phyloP scores from a whole-genome alignment of 352 stramenopile genomes.

The Halophytophthora polymorphica region DNA sequence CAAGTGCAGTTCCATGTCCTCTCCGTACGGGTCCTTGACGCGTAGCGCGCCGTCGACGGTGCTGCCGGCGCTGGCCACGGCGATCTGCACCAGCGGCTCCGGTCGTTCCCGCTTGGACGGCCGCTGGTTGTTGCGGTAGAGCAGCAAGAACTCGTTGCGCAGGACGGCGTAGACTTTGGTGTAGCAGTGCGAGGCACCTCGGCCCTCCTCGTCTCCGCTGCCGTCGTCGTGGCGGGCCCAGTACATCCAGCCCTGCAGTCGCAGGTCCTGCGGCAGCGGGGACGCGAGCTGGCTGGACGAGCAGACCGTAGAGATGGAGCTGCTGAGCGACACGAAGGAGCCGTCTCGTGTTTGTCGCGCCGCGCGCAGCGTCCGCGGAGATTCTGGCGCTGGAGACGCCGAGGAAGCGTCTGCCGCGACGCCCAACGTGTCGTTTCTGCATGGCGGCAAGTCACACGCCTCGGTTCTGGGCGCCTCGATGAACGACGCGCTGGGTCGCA shows the following conservation, averaged over 20 bases:
- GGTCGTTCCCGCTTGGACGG: conserved; percentile 32
- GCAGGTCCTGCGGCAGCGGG: conserved; percentile 29
- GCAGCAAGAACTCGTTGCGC: conserved; percentile 64
- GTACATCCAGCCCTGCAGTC: conserved; percentile 73
- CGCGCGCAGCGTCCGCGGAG: conserved; percentile 7
- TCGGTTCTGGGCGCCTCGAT: conserved; percentile 3
- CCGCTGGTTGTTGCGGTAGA: conserved; percentile 51
- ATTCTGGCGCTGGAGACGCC: conserved; percentile 1
- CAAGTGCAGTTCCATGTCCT: conserved; percentile 72
- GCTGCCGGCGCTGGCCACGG: conserved; percentile 46
- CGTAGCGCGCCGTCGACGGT: conserved; percentile 42
- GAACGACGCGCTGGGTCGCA: conserved; percentile 23
- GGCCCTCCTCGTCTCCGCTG: conserved; percentile 12
- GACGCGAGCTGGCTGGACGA: conserved; percentile 21
- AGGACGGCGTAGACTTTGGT: conserved; percentile 73
- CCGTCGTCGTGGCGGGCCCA: conserved; percentile 41
- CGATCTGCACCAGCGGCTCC: conserved; percentile 59
- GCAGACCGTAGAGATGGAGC: conserved; percentile 18
- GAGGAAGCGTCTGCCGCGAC: conserved; percentile 5
- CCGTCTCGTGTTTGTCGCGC: conserved; percentile 16
- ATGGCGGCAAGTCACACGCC: conserved; percentile 2
- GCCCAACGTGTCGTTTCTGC: conserved; percentile 22
- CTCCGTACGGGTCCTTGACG: conserved; percentile 55
- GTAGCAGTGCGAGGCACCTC: conserved; percentile 31
- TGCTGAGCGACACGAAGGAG: conserved; percentile 27